Base-by-base conservation (phyloP, 306 rosid genomes). In the Quercus robur region DNA sequence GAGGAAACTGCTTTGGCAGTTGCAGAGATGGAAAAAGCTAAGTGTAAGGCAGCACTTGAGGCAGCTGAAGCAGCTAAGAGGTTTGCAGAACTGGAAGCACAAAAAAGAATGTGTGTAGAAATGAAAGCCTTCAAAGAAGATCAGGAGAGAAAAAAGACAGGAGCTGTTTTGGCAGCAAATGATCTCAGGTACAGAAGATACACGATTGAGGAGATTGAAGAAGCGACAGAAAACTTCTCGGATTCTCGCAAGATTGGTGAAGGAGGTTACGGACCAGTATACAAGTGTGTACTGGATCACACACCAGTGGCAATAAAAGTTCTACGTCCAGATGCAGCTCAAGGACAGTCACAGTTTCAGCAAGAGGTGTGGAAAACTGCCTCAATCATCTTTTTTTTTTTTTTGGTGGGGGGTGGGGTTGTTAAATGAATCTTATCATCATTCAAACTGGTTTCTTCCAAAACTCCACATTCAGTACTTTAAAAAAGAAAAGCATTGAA, bases 191-290 rank as follows among this genome's bases (percentile, higher is more conserved):
- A 92, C 78, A 87, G 98, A 76, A 87, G 26, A 86, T 94, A 94
- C 79, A 31, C 78, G 9, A 84, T 94, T 4, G 86, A 94, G 77
- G 96, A 92, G 73, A 88, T 94, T 25, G 96, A 94, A 86, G 80
- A 49, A 4, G 98, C 97, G 55, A 92, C 98, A 19, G 31, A 81
- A 0, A 33, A 51, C 76, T 92, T 94, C 67, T 21, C 86, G 0
- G 75, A 66, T 19, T 46, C 86, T 41, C 84, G 81, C 68, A 92
- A 90, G 81, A 87, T 94, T 14, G 97, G 98, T 1, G 98, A 94
- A 89, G 97, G 98, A 63, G 97, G 97, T 58, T 94, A 92, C 64
- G 98, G 97, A 8, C 97, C 98, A 1, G 97, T 92, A 25, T 94
- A 74, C 75, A 83, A 78, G 70, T 82, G 90, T 59, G 91, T 90